Evolutionary conservation across 169 alveolate genomes (phyloP).

Genomic region (Cryptosporidium meleagridis): DNA sequence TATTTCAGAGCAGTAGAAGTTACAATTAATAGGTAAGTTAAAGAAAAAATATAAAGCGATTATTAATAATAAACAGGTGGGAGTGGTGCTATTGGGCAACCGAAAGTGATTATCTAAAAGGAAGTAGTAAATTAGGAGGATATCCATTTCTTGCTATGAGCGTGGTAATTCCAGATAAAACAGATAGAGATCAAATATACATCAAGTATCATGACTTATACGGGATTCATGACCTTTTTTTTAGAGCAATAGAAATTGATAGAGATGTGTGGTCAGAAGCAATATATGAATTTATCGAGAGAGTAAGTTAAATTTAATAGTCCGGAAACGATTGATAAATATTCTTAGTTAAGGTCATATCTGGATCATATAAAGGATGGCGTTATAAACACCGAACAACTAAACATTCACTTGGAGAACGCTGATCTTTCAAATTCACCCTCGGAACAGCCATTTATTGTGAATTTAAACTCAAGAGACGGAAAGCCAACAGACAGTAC

Average conservation of each 20-base stretch:
- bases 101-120: conserved; percentile 80
- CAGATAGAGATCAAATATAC: conserved; percentile 78
- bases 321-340: background rate
- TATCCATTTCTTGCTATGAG: conserved; percentile 83
- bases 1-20: conserved; percentile 65
- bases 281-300: conserved; percentile 82
- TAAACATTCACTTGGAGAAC: background rate
- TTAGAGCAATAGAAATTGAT: conserved; percentile 82
- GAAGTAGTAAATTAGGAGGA: conserved; percentile 77
- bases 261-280: conserved; percentile 87
- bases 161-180: conserved; percentile 82
- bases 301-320: conserved; percentile 68
- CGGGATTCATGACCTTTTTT: conserved; percentile 81
- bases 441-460: background rate
- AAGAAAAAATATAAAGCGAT: background rate
- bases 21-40: conserved; percentile 60
- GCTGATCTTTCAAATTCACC: background rate
- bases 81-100: conserved; percentile 83
- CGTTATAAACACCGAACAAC: background rate
- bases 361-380: conserved; percentile 60
- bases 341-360: conserved; percentile 46
- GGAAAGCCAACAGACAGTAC: background rate
- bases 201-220: conserved; percentile 82
- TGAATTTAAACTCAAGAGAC: background rate
- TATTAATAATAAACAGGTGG: conserved; percentile 75